Base-by-base conservation (phyloP, 1,284 basidiomycete species). In the Cystobasidium pallidum region DNA sequence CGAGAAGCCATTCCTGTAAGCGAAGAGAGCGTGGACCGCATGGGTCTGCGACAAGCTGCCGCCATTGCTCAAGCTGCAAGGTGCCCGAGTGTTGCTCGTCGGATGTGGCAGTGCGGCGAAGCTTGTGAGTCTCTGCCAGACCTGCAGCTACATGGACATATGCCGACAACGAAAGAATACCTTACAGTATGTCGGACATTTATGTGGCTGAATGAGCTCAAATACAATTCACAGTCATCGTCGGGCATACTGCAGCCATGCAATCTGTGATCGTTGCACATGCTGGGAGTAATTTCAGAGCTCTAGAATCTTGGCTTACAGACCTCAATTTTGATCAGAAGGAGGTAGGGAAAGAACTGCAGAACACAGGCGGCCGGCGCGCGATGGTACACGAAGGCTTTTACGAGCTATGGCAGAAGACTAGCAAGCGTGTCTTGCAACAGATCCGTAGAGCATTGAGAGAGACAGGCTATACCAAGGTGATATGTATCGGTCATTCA, bases 251-350 rank as follows among this genome's bases (percentile, higher is more conserved):
- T 11, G 26, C 45, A 10, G 28, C 51, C n/a, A 36, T 66, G 47
- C 47, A 39, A 32, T 45, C 63, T 26, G 45, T 66, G 7, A 32
- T 66, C 8, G 63, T 66, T 2, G 63, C 49, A 19, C 63, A 66
- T 36, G 63, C 63, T 26, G 63, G 47, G 15, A 66, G 63, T 26
- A 66, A 66, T 24, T 66, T 66, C 63, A 43, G 54, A 8, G 17
- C 45, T 13, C 6, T 66, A 19, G 19, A 66, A 11, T 49, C 63
- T 11, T 66, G 43, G 43, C 47, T 66, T 19, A 51, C 47, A 10
- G 63, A 66, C 36, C 26, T 49, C 45, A 39, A 66, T 30, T 52
- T 66, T 41, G 32, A 28, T 19, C 47, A 17, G 2, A 17, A 36
- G 19, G 10, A 15, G 13, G 63, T 32, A 24, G 47, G 43, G 21